These are phyloP conservation scores for Termitomyces bulborhizus DNA, from an alignment of 768 basidiomycete species.

Conservation along the genomic window DNA sequence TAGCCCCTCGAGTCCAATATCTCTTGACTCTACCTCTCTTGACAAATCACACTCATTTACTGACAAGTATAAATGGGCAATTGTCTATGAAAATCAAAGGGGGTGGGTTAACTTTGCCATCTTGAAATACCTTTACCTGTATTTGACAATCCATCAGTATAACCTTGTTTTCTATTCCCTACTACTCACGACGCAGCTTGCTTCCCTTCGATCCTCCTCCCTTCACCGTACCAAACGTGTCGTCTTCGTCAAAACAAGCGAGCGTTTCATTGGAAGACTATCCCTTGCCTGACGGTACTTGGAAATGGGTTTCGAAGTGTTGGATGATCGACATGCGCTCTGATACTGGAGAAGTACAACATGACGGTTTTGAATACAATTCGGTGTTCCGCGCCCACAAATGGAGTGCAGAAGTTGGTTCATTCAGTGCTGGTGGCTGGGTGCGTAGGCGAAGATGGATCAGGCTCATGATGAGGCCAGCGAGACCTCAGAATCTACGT, in stretches of 20 bases:
- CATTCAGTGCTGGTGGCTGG: slow-evolving; percentile 59
- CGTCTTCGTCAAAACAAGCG: slow-evolving; percentile 39
- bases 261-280: slow-evolving; percentile 55
- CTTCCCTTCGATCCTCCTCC: slow-evolving; percentile 69
- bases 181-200: slow-evolving; percentile 66
- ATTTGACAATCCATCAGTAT: slow-evolving; percentile 25
- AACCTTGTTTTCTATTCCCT: slow-evolving; percentile 65
- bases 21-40: slow-evolving; percentile 10
- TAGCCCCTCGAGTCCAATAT: slow-evolving; percentile 3
- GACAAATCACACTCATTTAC: slow-evolving; percentile 23
- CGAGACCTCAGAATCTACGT: slow-evolving; percentile 15
- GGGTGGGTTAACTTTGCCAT: slow-evolving; percentile 41
- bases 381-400: slow-evolving; percentile 61
- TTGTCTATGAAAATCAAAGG: slow-evolving; percentile 79
- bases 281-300: slow-evolving; percentile 73
- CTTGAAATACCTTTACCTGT: background rate
- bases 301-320: slow-evolving; percentile 73
- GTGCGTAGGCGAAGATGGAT: slow-evolving; percentile 81
- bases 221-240: slow-evolving; percentile 54
- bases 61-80: slow-evolving; percentile 70
- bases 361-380: slow-evolving; percentile 86
- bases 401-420: slow-evolving; percentile 62
- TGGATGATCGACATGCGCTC: slow-evolving; percentile 92
- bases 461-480: slow-evolving; percentile 75
- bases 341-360: slow-evolving; percentile 66